phyloP scores from a whole-genome alignment of 192 early-diverging fungal genomes.

The Podila clonocystis region DNA sequence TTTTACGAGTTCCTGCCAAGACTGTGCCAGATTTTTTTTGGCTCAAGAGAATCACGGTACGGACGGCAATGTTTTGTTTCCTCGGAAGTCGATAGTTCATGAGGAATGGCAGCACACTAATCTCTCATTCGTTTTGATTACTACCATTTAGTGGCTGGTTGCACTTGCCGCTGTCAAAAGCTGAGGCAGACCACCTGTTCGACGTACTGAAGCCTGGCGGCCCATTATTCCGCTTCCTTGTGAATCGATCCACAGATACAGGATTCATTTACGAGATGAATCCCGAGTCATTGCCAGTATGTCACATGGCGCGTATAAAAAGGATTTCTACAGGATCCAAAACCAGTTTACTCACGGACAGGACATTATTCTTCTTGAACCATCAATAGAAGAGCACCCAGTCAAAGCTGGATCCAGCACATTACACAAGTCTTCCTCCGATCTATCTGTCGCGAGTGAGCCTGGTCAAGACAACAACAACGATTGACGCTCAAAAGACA shows the following conservation, averaged over 20 bases:
- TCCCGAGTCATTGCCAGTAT: slow-evolving; percentile 37
- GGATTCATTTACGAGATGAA: slow-evolving; percentile 47
- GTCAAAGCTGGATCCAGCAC: slow-evolving; percentile 41
- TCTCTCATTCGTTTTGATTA: background rate
- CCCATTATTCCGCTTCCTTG: slow-evolving; percentile 32
- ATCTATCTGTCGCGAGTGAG: slow-evolving; percentile 49
- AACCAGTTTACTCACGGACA: too few species aligned
- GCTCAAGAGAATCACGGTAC: slow-evolving; percentile 48
- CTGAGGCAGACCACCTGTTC: slow-evolving; percentile 40
- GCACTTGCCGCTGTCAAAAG: slow-evolving; percentile 45
- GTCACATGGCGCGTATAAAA: background rate
- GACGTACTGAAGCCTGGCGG: slow-evolving; percentile 39
- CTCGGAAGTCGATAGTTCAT: background rate
- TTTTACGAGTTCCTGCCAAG: slow-evolving; percentile 46
- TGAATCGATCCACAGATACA: slow-evolving; percentile 36
- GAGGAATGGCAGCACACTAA: background rate
- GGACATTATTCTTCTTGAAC: too few species aligned
- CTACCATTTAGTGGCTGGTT: slow-evolving; percentile 32
- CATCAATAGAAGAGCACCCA: slow-evolving; percentile 32
- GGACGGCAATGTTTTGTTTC: background rate
- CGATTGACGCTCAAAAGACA: slow-evolving; percentile 30
- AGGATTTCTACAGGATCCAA: too few species aligned
- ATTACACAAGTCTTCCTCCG: slow-evolving; percentile 38
- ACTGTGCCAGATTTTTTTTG: slow-evolving; percentile 47
- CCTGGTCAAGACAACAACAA: slow-evolving; percentile 30